Conservation (phyloP, 116 monocot genomes). For the Dioscorea cayenensis region DNA sequence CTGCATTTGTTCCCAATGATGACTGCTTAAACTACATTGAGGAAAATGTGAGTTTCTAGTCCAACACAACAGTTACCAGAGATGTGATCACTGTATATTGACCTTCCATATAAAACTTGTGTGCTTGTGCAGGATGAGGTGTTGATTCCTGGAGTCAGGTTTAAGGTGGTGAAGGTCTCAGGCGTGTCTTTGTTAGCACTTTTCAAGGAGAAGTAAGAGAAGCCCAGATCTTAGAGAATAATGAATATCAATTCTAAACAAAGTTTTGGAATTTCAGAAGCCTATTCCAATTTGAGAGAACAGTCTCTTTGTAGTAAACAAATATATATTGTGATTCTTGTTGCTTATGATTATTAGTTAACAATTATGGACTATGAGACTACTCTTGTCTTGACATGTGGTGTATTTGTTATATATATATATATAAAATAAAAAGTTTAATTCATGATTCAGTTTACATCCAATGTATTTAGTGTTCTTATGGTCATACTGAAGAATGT, state of each 20-base stretch:
- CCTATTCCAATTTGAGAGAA: too few relatives aligned
- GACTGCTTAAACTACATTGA: conserved; percentile 53
- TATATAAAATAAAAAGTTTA: too few relatives aligned
- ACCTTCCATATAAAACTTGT: background rate
- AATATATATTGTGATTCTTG: too few relatives aligned
- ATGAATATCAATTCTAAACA: background rate
- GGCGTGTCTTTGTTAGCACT: conserved; percentile 3
- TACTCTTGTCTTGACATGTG: too few relatives aligned
- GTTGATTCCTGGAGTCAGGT: conserved; percentile 1
- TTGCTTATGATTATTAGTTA: too few relatives aligned
- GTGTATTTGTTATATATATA: too few relatives aligned
- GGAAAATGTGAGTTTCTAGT: conserved; percentile 33
- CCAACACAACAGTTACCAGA: background rate
- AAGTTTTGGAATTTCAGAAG: too few relatives aligned
- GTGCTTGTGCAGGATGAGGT: conserved; percentile 1
- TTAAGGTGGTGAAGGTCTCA: conserved; percentile 9
- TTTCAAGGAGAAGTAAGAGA: conserved; percentile 1
- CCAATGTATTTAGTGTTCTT: too few relatives aligned
- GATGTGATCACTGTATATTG: background rate
- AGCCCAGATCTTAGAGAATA: conserved; percentile 1
- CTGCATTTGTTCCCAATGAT: conserved; percentile 54
- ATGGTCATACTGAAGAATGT: too few relatives aligned
- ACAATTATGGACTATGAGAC: too few relatives aligned
- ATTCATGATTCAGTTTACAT: too few relatives aligned
- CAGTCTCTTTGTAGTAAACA: too few relatives aligned